Evolutionary conservation across 306 rosid genomes (phyloP), one percentile per base, ranked within the genome.

Genomic region (Calophaca sinica): DNA sequence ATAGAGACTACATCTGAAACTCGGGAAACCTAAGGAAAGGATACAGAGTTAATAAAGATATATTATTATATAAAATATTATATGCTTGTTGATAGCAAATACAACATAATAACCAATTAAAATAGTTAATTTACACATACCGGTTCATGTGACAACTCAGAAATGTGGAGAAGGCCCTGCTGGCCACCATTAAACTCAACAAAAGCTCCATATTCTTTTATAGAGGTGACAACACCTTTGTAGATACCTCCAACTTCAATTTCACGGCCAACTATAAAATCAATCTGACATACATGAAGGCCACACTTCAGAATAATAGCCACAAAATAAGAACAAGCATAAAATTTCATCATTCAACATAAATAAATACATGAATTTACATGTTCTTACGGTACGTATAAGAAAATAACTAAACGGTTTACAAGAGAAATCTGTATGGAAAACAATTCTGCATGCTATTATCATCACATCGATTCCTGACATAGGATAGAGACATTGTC

Each of bases 161-260:
- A 94, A 77, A 94, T 88, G 87, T 94, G 98, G 53, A 94, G 90
- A 85, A 94, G 93, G 65, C 98, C 98, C 82, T 90, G 96, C 75
- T 92, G 93, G 62, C 97, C 98, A 79, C 98, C 97, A 81, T 91
- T 91, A 68, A 94, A 87, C 88, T 94, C 98, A 61, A 90, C 93
- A 76, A 91, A 94, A 13, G 97, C 98, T 51, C 98, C 98, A 67
- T 89, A 94, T 82, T 94, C 97, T 84, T 94, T 91, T 75, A 90
- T 62, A 32, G 90, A 82, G 62, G 77, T 69, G 50, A 94, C 88
- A 62, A 79, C 73, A 65, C 97, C 96, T 82, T 84, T 91, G 85
- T 94, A 94, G 59, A 88, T 15, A 61, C 98, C 98, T 46, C 97
- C 98, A 14, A 91, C 85, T 88, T 88, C 97, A 73, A 91, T 91